Percentiles rank a stretch among this genome's conserved stretches.
Conservation (phyloP, 129 eudicot genomes). For the Oenanthe sinensis region DNA sequence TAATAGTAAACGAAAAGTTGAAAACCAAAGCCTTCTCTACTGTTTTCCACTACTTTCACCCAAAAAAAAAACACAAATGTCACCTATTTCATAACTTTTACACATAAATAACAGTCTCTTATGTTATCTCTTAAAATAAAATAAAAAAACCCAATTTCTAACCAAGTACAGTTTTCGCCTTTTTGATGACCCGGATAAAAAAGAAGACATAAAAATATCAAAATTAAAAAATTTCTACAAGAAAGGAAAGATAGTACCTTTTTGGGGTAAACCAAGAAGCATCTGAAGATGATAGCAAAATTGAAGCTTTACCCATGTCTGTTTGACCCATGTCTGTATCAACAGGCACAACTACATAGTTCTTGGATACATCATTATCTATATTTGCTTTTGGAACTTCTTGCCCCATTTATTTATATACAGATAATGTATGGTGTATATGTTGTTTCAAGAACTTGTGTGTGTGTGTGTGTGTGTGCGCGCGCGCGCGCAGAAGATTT, state of each 20-base stretch:
- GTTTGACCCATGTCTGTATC: slow-evolving; percentile 24
- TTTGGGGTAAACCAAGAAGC: slow-evolving; percentile 96
- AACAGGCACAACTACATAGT: slow-evolving; percentile 11
- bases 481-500: too few species aligned
- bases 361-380: slow-evolving; percentile 9
- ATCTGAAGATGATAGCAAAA: slow-evolving; percentile 21
- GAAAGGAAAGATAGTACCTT: slow-evolving; percentile 37
- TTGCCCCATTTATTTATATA: not conserved
- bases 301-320: slow-evolving; percentile 25
- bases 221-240: not conserved
- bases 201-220: not conserved
- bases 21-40: not conserved
- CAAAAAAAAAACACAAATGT: not conserved
- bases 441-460: not conserved
- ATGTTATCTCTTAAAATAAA: not conserved
- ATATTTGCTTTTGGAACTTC: not conserved
- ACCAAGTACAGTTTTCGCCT: not conserved
- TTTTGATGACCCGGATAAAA: slow-evolving; percentile 1
- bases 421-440: not conserved
- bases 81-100: not conserved
- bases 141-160: not conserved
- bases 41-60: not conserved
- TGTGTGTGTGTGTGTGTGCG: not conserved
- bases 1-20: not conserved
- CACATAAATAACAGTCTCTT: not conserved